Percentiles rank a stretch among this genome's conserved stretches.
Evolutionary conservation across 345 rosid species (phyloP).

Genomic region (Euphorbia pulcherrima): DNA sequence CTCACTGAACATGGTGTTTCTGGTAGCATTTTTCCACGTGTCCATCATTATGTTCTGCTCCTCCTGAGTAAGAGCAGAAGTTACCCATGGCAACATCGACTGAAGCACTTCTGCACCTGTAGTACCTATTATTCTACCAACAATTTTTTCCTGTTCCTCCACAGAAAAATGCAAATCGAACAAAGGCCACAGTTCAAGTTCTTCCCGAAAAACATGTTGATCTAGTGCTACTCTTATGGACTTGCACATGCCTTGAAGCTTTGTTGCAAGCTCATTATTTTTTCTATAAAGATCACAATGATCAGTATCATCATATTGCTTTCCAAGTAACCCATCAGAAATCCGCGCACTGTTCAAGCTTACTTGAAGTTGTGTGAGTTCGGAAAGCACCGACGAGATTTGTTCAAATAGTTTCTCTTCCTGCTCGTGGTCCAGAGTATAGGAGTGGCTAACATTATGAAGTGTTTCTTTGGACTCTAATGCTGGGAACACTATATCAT

Average conservation of each 20-base stretch:
- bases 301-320: slow-evolving; percentile 18
- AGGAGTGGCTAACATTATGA: slow-evolving; percentile 61
- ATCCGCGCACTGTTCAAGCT: slow-evolving; percentile 15
- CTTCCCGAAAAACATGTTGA: slow-evolving; percentile 56
- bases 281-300: slow-evolving; percentile 20
- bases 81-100: slow-evolving; percentile 65
- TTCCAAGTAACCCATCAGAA: slow-evolving; percentile 21
- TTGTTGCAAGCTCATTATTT: slow-evolving; percentile 49
- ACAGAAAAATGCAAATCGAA: slow-evolving; percentile 59
- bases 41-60: slow-evolving; percentile 67
- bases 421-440: slow-evolving; percentile 59
- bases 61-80: slow-evolving; percentile 56
- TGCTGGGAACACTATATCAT: slow-evolving; percentile 63
- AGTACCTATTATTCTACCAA: slow-evolving; percentile 58
- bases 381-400: slow-evolving; percentile 44
- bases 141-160: slow-evolving; percentile 56
- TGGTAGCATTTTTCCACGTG: slow-evolving; percentile 60
- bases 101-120: slow-evolving; percentile 68
- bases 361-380: slow-evolving; percentile 45
- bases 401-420: slow-evolving; percentile 57
- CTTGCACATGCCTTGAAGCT: slow-evolving; percentile 64
- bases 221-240: slow-evolving; percentile 53
- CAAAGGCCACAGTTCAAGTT: slow-evolving; percentile 63
- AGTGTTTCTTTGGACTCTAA: slow-evolving; percentile 58
- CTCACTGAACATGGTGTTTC: slow-evolving; percentile 61